Percentiles rank a stretch among this genome's conserved stretches.
Evolutionary conservation across 2,329 filamentous ascomycete species (phyloP).

Genomic region (Emmonsiellopsis sp.): DNA sequence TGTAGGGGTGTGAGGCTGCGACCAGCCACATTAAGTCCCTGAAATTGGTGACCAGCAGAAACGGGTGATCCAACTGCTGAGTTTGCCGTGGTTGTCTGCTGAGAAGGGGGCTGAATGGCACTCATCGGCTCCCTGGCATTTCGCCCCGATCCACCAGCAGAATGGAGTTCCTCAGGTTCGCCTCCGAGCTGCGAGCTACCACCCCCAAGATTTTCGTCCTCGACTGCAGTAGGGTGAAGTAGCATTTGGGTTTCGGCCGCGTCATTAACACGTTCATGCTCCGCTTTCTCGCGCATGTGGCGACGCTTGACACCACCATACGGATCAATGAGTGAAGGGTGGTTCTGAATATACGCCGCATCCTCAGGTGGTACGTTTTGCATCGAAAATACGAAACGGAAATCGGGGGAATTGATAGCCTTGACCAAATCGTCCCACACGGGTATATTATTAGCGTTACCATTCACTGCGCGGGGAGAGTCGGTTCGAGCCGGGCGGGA

Average conservation of each 20-base stretch:
- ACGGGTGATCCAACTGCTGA: slow-evolving; percentile 33
- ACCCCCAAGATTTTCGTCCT: slow-evolving; percentile 70
- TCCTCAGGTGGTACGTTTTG: slow-evolving; percentile 38
- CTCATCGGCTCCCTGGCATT: slow-evolving; percentile 51
- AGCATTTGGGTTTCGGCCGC: slow-evolving; percentile 47
- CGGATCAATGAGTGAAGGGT: slow-evolving; percentile 73
- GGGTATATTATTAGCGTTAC: slow-evolving; percentile 7
- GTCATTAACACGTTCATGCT: slow-evolving; percentile 48
- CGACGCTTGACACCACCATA: slow-evolving; percentile 74
- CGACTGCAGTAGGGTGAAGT: slow-evolving; percentile 40
- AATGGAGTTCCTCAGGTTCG: slow-evolving; percentile 75
- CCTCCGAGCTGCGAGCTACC: slow-evolving; percentile 84
- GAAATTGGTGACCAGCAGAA: slow-evolving; percentile 33
- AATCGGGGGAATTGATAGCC: slow-evolving; percentile 39
- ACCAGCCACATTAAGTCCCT: slow-evolving; percentile 53
- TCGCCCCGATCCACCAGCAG: slow-evolving; percentile 26
- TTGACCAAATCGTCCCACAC: slow-evolving; percentile 35
- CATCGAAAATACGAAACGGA: slow-evolving; percentile 46
- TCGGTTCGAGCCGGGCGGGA: slow-evolving; percentile 11
- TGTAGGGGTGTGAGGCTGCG: slow-evolving; percentile 75
- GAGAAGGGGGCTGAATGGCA: slow-evolving; percentile 67
- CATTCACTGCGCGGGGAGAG: slow-evolving; percentile 12
- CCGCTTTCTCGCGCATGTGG: slow-evolving; percentile 60
- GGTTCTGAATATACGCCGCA: slow-evolving; percentile 44
- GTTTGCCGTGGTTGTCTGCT: slow-evolving; percentile 45